A percentile compares a stretch with the other conserved stretches of the same genome.
Conservation (phyloP, 805 yeast genomes). For the Wickerhamiella azymoides region DNA sequence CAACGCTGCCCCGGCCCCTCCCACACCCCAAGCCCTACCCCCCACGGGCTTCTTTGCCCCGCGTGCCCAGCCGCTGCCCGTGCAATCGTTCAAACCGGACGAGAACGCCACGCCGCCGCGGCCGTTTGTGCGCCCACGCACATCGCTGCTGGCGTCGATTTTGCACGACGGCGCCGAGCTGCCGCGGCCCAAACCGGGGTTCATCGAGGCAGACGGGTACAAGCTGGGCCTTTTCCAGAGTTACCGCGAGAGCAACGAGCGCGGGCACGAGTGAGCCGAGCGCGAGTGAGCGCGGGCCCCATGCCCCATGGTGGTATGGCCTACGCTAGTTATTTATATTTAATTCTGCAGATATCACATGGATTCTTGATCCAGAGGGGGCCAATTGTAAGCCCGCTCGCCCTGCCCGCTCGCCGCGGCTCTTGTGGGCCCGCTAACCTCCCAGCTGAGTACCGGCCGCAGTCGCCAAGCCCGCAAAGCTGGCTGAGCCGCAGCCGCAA, state of each 20-base stretch:
- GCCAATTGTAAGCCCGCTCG: too few relatives aligned
- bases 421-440: too few relatives aligned
- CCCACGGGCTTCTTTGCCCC: constrained; percentile 16
- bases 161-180: constrained; percentile 9
- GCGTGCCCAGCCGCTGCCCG: constrained; percentile 9
- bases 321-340: too few relatives aligned
- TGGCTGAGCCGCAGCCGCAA: too few relatives aligned
- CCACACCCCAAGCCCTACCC: constrained; percentile 5
- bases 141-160: constrained; percentile 7
- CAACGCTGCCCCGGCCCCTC: too few relatives aligned
- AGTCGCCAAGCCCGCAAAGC: too few relatives aligned
- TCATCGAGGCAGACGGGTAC: constrained; percentile 9
- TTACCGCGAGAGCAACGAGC: constrained; percentile 17
- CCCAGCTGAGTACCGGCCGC: too few relatives aligned
- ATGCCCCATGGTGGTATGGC: too few relatives aligned
- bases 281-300: too few relatives aligned
- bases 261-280: constrained; percentile 6
- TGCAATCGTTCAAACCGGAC: constrained; percentile 2
- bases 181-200: constrained; percentile 10
- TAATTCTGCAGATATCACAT: not conserved
- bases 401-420: too few relatives aligned
- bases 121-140: constrained; percentile 12
- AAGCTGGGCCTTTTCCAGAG: constrained; percentile 8
- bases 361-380: too few relatives aligned
- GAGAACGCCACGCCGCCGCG: constrained; percentile 6